phyloP scores from a whole-genome alignment of 2,329 filamentous ascomycete species.

The Onygenales sp. region DNA sequence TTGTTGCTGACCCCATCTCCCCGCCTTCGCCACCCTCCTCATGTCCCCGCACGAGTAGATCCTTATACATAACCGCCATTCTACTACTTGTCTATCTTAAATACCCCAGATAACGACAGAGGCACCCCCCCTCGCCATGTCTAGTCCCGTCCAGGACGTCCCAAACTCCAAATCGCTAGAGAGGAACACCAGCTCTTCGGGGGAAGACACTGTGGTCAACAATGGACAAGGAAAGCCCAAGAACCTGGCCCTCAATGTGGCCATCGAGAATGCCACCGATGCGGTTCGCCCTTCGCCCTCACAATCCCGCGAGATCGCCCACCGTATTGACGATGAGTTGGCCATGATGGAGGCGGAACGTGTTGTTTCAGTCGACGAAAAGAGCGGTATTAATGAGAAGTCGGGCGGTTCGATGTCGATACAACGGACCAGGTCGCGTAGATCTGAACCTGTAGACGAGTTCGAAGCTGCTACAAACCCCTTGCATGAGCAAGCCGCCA shows the following conservation, averaged over 20 bases:
- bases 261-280: constrained; percentile 6
- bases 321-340: constrained; percentile 56
- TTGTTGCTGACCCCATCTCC: too few relatives aligned
- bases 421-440: constrained; percentile 42
- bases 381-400: constrained; percentile 15
- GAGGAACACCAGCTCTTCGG: constrained; percentile 20
- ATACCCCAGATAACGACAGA: neutral
- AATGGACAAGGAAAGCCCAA: constrained; percentile 12
- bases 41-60: too few relatives aligned
- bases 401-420: constrained; percentile 36
- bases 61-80: too few relatives aligned
- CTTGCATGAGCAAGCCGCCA: constrained; percentile 55
- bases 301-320: constrained; percentile 49
- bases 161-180: constrained; percentile 18
- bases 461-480: constrained; percentile 61
- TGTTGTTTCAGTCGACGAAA: constrained; percentile 27
- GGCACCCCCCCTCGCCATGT: constrained; percentile 19
- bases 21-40: too few relatives aligned
- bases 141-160: constrained; percentile 23
- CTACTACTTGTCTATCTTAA: neutral
- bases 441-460: constrained; percentile 52
- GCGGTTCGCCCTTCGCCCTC: constrained; percentile 39
- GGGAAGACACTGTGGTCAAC: constrained; percentile 23
- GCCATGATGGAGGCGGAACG: constrained; percentile 56
- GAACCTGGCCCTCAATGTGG: constrained; percentile 1